Evolutionary conservation across 2,329 filamentous ascomycete species (phyloP), one percentile per base, ranked within the genome.

Genomic region (Calonectria pteridis): DNA sequence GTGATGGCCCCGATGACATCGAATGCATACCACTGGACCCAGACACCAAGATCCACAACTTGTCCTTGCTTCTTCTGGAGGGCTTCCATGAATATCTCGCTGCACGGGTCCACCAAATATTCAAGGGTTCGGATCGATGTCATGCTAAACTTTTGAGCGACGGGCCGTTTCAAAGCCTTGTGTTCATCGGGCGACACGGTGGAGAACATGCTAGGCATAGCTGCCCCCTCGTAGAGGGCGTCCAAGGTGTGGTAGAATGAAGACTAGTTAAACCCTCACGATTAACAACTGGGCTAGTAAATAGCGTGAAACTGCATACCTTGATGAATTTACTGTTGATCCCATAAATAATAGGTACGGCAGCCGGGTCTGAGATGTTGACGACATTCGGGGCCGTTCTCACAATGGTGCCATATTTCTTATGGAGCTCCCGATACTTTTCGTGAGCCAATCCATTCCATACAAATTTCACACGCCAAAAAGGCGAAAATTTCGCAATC

Each of bases 1-100:
- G 90, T 92, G 73, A 92, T 84, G 43, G 90, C 87, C 1, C 90
- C 89, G 73, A 92, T 91, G 4, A 92, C 91, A 80, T 93, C 91
- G 76, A 93, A 93, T 0, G 91, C 91, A 78, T 91, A 93, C 81
- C 87, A 92, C 70, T 93, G 55, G 6, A 33, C 29, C 55, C 55
- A 59, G n/a, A 20, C 33, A 18, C 55, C 55, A 18, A 59, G 55
- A 40, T 59, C 55, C 13, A 59, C 31, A 9, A 59, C 33, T 14
- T 59, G 33, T 5, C 55, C 55, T 40, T 59, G 55, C n/a, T 5
- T 40, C n/a, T 59, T 35, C n/a, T 59, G 28, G 20, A 59, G 28
- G 13, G 55, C 55, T 10, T 33, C 33, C 13, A 26, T 40, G 6
- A 59, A 59, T 14, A 59, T 59, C 6, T 59, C 31, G 23, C n/a